Base-by-base conservation (phyloP, 2,329 filamentous ascomycete species). In the Nemania sp. region DNA sequence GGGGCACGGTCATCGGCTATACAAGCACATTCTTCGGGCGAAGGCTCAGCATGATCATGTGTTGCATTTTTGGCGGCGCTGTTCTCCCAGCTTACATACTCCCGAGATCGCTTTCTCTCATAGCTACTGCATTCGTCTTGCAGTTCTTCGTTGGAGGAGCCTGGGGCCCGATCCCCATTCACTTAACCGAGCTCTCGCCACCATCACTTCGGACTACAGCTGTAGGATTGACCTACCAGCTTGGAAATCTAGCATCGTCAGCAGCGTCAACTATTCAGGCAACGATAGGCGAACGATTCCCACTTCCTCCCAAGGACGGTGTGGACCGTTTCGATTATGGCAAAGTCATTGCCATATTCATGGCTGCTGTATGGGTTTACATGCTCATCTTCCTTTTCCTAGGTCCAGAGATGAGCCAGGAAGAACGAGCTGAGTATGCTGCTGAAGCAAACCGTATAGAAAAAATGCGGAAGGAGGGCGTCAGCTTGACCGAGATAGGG, bases 321-420 rank as follows among this genome's bases (percentile, higher is more conserved):
- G 40, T 61, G 8, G 15, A 54, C 19, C 56, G 59, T 9, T 61
- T 52, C 11, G 56, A 61, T 26, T 61, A 61, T 20, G 59, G 59
- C 22, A 56, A 39, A 30, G 59, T 59, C 3, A 61, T 61, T 37
- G 56, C 15, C 19, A 56, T 59, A 17, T 61, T 61, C 31, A 43
- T 57, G 49, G 50, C 28, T 11, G 52, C 49, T 5, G 49, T 54
- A 6, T 59, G 56, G 56, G 50, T 49, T 9, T 59, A 54, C 30
- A 44, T 59, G 14, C 24, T 54, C 14, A 37, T 57, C 9, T 54
- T 59, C 15, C 43, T 57, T 15, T 43, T 61, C n/a, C 9, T 61
- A 3, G 59, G 59, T 4, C 59, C 59, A 3, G 59, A 62, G 31
- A 61, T 61, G 47, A 69, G 52, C 11, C 61, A 58, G 14, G 60